Base-by-base conservation (phyloP, 306 rosid species). In the Vicia sativa region DNA sequence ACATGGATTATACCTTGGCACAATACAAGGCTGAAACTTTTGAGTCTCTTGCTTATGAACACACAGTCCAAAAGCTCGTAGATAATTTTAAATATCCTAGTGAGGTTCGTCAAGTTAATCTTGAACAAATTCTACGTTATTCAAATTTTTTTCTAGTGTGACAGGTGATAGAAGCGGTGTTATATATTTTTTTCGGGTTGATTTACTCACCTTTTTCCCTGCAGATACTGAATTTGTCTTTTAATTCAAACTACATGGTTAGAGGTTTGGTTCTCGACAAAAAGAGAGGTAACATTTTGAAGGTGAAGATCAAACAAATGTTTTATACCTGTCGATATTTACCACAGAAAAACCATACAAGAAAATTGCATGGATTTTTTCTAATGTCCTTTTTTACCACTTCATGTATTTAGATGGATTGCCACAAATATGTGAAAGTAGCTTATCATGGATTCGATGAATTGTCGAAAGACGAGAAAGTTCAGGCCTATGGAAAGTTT, bases 1-100 rank as follows among this genome's bases (percentile, higher is more conserved):
- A 93, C 80, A 90, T 93, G 99, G 99, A 93, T 82, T 93, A 93
- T 80, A 93, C 99, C 43, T 79, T 93, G 64, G 99, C 99, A 11
- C 99, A 93, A 58, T 93, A 93, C 89, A 93, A 71, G 87, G 88
- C 99, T 3, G 99, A 93, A 74, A 93, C 99, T 65, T 93, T 93
- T 43, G 97, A 93, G 62, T 79, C 99, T 63, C 99, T 93, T 64
- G 97, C 97, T 56, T 90, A 93, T 66, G 87, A 82, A 83, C 91
- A 93, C 78, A 93, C 99, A 5, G 72, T 93, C 55, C 77, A 74
- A 77, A 93, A 93, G 73, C 79, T 93, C 78, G 99, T 93, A 69
- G 69, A 77, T 71, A 84, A 90, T 81, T 82, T 93, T 80, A 91
- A 93, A 62, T 93, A 93, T 72, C 92, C 95, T 26, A 50, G 38